Conservation (phyloP, 352 stramenopile genomes). For the Phytophthora pini region DNA sequence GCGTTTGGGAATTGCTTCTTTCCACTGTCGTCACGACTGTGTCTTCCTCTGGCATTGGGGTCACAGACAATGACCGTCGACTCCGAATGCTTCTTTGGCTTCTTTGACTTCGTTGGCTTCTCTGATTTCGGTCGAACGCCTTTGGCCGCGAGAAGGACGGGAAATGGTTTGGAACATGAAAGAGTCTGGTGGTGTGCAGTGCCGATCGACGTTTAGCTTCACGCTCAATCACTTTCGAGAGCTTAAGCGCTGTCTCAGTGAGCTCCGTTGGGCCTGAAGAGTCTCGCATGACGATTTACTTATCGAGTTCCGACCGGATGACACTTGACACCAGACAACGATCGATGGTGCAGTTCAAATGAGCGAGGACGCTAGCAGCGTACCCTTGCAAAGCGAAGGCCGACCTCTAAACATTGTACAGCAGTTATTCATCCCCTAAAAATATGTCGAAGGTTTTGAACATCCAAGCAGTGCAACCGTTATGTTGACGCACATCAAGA, state of each 20-base stretch:
- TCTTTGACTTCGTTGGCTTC: too few relatives aligned
- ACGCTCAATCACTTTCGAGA: constrained; percentile 73
- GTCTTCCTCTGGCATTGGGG: constrained; percentile 36
- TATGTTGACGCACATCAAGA: not conserved
- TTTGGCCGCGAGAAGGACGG: constrained; percentile 40
- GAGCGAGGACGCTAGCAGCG: not conserved
- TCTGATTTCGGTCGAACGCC: not conserved
- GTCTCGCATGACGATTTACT: constrained; percentile 13
- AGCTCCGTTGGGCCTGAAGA: constrained; percentile 36
- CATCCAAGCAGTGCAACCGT: constrained; percentile 1
- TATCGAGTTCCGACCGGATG: not conserved
- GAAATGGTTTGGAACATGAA: constrained; percentile 42
- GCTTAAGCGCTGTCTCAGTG: constrained; percentile 63
- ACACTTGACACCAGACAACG: not conserved
- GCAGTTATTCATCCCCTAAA: constrained; percentile 31
- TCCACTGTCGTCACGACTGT: not conserved
- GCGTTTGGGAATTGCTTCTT: not conserved
- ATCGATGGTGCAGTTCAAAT: not conserved
- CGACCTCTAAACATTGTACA: constrained; percentile 8
- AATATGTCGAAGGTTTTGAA: constrained; percentile 32
- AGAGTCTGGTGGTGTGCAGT: constrained; percentile 34
- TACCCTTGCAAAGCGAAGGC: not conserved
- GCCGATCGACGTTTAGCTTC: constrained; percentile 57
- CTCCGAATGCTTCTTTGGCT: constrained; percentile 14
- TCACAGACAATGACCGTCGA: constrained; percentile 29